These are phyloP conservation scores for Leonotis leonurus DNA, from an alignment of 257 asterid species.

Conservation along the genomic window DNA sequence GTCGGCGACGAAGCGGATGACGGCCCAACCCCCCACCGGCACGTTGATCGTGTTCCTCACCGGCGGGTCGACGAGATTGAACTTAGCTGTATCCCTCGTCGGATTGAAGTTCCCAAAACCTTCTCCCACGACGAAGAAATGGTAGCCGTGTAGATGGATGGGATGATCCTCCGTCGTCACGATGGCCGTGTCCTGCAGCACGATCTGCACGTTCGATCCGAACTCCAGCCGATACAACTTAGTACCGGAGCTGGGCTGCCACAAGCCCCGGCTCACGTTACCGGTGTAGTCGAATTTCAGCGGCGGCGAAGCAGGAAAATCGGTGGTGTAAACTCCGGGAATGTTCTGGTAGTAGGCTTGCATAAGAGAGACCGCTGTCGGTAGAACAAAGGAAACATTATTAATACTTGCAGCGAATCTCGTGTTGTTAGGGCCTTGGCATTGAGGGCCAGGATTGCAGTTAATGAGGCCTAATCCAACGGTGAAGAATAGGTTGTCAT, in stretches of 20 bases:
- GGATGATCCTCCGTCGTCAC: constrained; percentile 60
- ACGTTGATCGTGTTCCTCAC: constrained; percentile 59
- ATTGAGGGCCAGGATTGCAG: constrained; percentile 47
- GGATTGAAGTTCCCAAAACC: constrained; percentile 58
- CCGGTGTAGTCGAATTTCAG: constrained; percentile 54
- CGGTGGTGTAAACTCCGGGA: constrained; percentile 42
- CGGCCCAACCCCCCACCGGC: constrained; percentile 70
- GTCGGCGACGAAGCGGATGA: constrained; percentile 55
- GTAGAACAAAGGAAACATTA: constrained; percentile 42
- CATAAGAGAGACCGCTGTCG: constrained; percentile 33
- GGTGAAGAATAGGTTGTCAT: constrained; percentile 39
- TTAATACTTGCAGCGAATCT: constrained; percentile 58
- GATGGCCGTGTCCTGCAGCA: constrained; percentile 59
- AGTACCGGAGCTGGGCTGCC: constrained; percentile 47
- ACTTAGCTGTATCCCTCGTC: constrained; percentile 29
- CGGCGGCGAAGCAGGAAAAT: constrained; percentile 52
- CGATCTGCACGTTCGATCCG: constrained; percentile 49
- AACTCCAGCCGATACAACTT: constrained; percentile 39
- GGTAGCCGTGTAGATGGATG: constrained; percentile 63
- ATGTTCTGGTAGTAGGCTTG: constrained; percentile 48
- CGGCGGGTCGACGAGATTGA: constrained; percentile 57
- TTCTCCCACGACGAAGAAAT: constrained; percentile 52
- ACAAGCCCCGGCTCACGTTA: constrained; percentile 42
- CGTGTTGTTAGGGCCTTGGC: constrained; percentile 63
- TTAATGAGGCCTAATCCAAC: constrained; percentile 50